phyloP scores from a whole-genome alignment of 2,329 filamentous ascomycete genomes.

The Coleophoma eucalyptorum region DNA sequence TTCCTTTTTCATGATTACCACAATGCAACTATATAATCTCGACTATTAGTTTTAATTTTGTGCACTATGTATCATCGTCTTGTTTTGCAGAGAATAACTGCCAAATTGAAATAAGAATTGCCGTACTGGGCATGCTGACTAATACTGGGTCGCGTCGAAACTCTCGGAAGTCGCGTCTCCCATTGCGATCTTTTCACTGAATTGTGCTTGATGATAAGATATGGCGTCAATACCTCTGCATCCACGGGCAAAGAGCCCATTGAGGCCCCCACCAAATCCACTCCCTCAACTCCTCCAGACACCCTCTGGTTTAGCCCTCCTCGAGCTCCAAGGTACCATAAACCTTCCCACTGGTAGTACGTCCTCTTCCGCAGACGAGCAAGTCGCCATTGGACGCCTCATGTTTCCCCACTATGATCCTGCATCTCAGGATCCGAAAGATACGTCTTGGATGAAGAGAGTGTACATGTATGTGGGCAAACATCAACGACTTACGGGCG shows the following conservation, averaged over 20 bases:
- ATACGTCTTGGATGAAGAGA: slow-evolving; percentile 81
- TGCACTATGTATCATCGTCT: too few species aligned
- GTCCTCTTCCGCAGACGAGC: slow-evolving; percentile 14
- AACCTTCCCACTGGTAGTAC: slow-evolving; percentile 53
- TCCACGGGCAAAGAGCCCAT: not conserved
- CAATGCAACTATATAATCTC: too few species aligned
- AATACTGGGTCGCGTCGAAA: too few species aligned
- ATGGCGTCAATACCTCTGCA: slow-evolving; percentile 1
- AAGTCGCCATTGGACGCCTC: slow-evolving; percentile 65
- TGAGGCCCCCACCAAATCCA: slow-evolving; percentile 33
- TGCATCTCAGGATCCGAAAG: slow-evolving; percentile 36
- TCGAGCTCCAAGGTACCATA: slow-evolving; percentile 91
- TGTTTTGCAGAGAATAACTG: too few species aligned
- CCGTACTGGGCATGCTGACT: too few species aligned
- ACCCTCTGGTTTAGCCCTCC: slow-evolving; percentile 80
- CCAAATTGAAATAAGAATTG: too few species aligned
- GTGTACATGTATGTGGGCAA: slow-evolving; percentile 86
- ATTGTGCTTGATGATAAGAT: too few species aligned
- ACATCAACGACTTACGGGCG: slow-evolving; percentile 84
- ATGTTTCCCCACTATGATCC: slow-evolving; percentile 73
- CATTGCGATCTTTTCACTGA: too few species aligned
- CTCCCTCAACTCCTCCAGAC: slow-evolving; percentile 84
- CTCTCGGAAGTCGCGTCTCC: too few species aligned
- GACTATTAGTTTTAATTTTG: too few species aligned
- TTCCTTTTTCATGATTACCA: too few species aligned